A percentile compares a stretch with the other conserved stretches of the same genome.
Evolutionary conservation across 2,329 filamentous ascomycete species (phyloP).

Genomic region (Penicillium sp.): DNA sequence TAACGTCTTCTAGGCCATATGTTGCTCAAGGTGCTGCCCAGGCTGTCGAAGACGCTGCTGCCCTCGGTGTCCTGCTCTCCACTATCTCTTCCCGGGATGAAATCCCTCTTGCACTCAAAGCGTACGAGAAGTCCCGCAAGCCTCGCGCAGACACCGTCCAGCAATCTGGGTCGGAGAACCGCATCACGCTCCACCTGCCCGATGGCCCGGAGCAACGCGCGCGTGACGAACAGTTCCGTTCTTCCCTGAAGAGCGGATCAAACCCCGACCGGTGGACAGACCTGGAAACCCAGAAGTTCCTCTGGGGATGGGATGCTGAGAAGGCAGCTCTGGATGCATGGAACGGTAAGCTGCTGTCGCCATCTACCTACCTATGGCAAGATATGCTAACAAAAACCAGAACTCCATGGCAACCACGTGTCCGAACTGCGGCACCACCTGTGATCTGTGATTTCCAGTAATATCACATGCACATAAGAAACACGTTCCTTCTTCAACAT

Average conservation of each 20-base stretch:
- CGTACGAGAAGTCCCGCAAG: slow-evolving; percentile 34
- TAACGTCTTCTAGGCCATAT: too few relatives aligned
- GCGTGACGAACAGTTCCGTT: slow-evolving; percentile 34
- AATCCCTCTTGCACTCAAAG: slow-evolving; percentile 28
- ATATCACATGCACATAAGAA: too few relatives aligned
- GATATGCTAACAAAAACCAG: too few relatives aligned
- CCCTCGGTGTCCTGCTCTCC: slow-evolving; percentile 29
- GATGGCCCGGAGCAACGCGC: slow-evolving; percentile 35
- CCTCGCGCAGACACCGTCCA: slow-evolving; percentile 34
- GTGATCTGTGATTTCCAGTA: too few relatives aligned
- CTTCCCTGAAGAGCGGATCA: slow-evolving; percentile 19
- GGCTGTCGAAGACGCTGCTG: slow-evolving; percentile 38
- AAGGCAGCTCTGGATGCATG: slow-evolving; percentile 26
- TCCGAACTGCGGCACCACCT: too few relatives aligned
- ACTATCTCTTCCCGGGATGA: slow-evolving; percentile 25
- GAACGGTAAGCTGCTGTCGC: too few relatives aligned
- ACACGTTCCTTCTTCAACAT: too few relatives aligned
- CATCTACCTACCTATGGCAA: too few relatives aligned
- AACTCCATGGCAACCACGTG: too few relatives aligned
- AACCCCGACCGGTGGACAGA: slow-evolving; percentile 58
- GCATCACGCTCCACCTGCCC: slow-evolving; percentile 31
- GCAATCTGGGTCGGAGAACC: slow-evolving; percentile 30
- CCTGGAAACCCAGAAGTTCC: slow-evolving; percentile 51
- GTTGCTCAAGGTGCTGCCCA: slow-evolving; percentile 42
- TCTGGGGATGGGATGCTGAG: slow-evolving; percentile 35